Conservation (phyloP, 2,329 filamentous ascomycete species). For the Phyllosticta citriasiana region DNA sequence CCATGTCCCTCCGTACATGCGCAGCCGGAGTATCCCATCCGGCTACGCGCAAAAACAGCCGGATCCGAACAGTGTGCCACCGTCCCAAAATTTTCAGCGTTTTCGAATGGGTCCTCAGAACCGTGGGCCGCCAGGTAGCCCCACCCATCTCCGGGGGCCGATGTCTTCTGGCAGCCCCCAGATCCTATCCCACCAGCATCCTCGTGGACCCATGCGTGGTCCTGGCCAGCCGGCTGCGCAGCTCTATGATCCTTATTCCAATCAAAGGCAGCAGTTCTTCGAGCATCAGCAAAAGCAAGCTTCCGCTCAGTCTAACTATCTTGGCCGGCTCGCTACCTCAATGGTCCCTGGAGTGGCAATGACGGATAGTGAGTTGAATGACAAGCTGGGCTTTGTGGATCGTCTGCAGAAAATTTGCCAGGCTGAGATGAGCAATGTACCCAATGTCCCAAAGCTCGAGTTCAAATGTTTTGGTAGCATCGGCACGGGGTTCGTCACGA, state of each 20-base stretch:
- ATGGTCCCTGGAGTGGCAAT: conserved; percentile 55
- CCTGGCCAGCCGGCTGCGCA: not conserved
- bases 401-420: conserved; percentile 56
- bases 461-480: conserved; percentile 75
- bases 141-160: not conserved
- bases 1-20: conserved; percentile 5
- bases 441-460: conserved; percentile 43
- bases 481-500: conserved; percentile 74
- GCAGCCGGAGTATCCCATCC: not conserved
- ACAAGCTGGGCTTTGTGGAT: conserved; percentile 62
- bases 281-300: conserved; percentile 11
- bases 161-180: not conserved
- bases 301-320: conserved; percentile 29
- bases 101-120: not conserved
- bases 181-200: not conserved
- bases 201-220: not conserved
- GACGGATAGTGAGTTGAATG: conserved; percentile 48
- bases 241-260: not conserved
- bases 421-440: conserved; percentile 33
- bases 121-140: not conserved
- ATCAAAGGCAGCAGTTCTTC: conserved; percentile 1
- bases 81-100: not conserved
- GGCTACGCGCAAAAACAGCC: not conserved
- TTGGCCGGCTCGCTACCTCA: conserved; percentile 32
- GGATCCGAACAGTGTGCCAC: not conserved